These are phyloP conservation scores for Aspergillus niger DNA, from an alignment of 2,329 filamentous ascomycete species.

Conservation along the genomic window DNA sequence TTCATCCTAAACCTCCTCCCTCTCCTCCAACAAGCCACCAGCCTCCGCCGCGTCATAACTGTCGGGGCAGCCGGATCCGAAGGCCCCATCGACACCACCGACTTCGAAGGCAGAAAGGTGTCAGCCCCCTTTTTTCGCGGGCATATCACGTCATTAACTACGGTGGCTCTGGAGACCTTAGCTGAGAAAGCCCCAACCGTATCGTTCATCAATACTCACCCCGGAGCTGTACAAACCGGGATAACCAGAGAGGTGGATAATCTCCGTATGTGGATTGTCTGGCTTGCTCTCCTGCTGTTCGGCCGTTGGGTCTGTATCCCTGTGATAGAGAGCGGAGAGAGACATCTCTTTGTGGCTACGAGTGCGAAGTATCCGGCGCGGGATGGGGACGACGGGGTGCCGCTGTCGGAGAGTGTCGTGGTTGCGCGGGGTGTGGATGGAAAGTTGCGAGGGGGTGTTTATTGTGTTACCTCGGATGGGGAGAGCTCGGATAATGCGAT, in stretches of 20 bases:
- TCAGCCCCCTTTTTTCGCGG: background rate
- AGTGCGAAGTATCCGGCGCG: slow-evolving; percentile 4
- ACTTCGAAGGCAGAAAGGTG: background rate
- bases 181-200: background rate
- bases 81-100: slow-evolving; percentile 4
- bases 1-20: slow-evolving; percentile 61
- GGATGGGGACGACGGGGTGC: background rate
- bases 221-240: background rate
- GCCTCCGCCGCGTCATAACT: background rate
- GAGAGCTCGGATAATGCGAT: background rate
- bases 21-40: slow-evolving; percentile 42
- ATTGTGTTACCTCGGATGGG: background rate
- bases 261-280: background rate
- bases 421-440: slow-evolving; percentile 5
- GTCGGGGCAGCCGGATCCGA: slow-evolving; percentile 1
- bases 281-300: background rate
- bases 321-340: background rate
- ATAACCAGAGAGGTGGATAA: background rate
- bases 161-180: background rate
- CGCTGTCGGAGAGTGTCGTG: background rate
- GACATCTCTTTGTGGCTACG: slow-evolving; percentile 13
- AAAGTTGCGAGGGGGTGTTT: slow-evolving; percentile 2
- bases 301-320: background rate
- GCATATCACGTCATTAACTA: background rate
- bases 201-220: slow-evolving; percentile 8